phyloP scores from a whole-genome alignment of 179 eudicot genomes.

The Actinidia chinensis region DNA sequence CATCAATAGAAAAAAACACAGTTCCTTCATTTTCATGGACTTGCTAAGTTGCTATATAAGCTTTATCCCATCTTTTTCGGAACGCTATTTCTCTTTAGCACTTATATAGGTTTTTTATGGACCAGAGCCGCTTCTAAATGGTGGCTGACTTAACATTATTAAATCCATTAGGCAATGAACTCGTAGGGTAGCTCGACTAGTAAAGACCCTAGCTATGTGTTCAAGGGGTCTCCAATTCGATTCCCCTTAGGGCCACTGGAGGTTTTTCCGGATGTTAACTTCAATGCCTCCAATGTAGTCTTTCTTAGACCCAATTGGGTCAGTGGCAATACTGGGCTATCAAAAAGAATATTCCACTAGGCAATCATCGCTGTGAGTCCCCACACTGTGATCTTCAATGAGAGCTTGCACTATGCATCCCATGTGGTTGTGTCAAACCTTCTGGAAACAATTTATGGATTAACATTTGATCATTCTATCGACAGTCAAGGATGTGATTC shows the following conservation, averaged over 20 bases:
- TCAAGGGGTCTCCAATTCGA: too few relatives aligned
- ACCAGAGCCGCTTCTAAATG: slow-evolving; percentile 35
- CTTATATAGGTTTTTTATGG: slow-evolving; percentile 75
- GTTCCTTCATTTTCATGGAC: background rate
- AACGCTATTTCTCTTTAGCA: slow-evolving; percentile 8
- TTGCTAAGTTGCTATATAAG: background rate
- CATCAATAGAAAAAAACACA: background rate
- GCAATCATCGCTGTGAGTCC: slow-evolving; percentile 43
- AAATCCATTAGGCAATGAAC: slow-evolving; percentile 43
- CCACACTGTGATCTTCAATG: slow-evolving; percentile 58
- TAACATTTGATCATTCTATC: slow-evolving; percentile 25
- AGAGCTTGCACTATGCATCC: slow-evolving; percentile 27
- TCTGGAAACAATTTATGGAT: slow-evolving; percentile 37
- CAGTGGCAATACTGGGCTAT: too few relatives aligned
- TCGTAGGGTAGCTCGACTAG: too few relatives aligned
- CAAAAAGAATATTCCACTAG: slow-evolving; percentile 24
- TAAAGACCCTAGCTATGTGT: too few relatives aligned
- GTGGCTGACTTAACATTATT: slow-evolving; percentile 33
- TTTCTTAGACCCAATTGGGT: too few relatives aligned
- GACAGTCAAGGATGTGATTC: slow-evolving; percentile 14
- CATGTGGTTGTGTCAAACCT: slow-evolving; percentile 37
- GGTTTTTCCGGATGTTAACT: too few relatives aligned
- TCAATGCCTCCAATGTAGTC: too few relatives aligned
- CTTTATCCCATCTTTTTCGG: slow-evolving; percentile 5
- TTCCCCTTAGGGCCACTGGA: too few relatives aligned